Evolutionary conservation across 78 protist species (phyloP), one percentile per base, ranked within the genome.

Genomic region (Dictyostelium capitatum): DNA sequence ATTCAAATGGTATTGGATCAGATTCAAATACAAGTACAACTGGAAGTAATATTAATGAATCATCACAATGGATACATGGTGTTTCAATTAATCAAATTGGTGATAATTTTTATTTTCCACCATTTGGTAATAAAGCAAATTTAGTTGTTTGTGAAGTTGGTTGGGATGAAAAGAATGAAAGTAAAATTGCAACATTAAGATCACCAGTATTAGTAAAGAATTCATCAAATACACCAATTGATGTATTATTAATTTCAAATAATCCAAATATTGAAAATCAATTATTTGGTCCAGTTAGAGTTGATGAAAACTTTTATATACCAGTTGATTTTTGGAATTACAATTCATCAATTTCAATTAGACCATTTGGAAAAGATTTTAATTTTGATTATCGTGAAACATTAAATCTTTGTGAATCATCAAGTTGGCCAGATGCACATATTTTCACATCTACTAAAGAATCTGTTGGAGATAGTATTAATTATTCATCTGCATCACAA

Each of bases 61-160:
- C 43, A 37, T 37, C 43, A 37, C 91, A 83, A 57, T 87, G 93
- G 93, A 87, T 87, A 17, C 84, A 74, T 43, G 79, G 79, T 50
- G 93, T 87, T 9, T 87, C 93, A 15, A 87, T 87, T 69, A 87
- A 87, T 37, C 80, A 72, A 62, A 50, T 87, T 11, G 93, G 93
- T 78, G 93, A 87, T 65, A 77, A 74, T 72, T 87, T 78, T 43
- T 87, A 87, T 56, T 87, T 87, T 46, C 93, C 93, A 32, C 83
- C 93, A 20, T 87, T 20, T 59, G 78, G 79, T 28, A 74, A 87
- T 15, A 43, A 62, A 19, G 84, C 93, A 32, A 87, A 87, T 65
- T 10, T 87, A 41, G 73, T 87, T 50, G 93, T 87, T 10, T 87
- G 93, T 64, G 93, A 87, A 64, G 93, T 87, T 12, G 93, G 93